Evolutionary conservation across 1,284 basidiomycete genomes (phyloP), one percentile per base, ranked within the genome.

Genomic region (Malassezia obtusa): DNA sequence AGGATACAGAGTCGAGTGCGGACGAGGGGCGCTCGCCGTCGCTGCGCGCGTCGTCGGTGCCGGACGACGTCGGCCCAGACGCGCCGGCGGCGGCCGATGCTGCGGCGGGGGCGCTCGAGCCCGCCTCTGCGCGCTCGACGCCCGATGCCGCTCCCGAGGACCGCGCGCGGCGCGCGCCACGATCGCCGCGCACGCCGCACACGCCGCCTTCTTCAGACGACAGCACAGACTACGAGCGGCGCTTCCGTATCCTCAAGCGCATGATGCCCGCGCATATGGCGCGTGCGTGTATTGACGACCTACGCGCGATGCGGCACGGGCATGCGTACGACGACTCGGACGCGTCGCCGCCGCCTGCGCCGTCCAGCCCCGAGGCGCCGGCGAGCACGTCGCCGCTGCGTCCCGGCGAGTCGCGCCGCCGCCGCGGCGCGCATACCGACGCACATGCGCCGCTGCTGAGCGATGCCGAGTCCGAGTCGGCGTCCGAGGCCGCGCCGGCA

Each of bases 221-320:
- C 43, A 65, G 64, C 49, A 62, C 65, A 25, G 68, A 69, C 40
- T 70, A 70, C 47, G 65, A 65, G 19, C 59, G 62, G 9, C 63
- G 64, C n/a, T 68, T 71, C 55, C 62, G 63, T 10, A 55, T 63
- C 24, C 58, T 71, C 11, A 66, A 64, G 28, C 62, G 62, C 37
- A 69, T 71, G 65, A 73, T 73, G 68, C 71, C 71, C 0, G 60
- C 61, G 3, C 60, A 59, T 30, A 63, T 64, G 62, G 71, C 71
- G 15, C 60, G 63, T 28, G 60, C 61, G 43, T 63, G 68, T 52
- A 71, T 73, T 25, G 63, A 64, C 12, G 71, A 73, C 41, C 48
- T 71, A 6, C 61, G 61, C 15, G 63, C 63, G 3, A 73, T 73
- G 71, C 59, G 66, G 4, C 63, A 65, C 28, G 67, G 66, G n/a